phyloP scores from a whole-genome alignment of 2,329 filamentous ascomycete species.

The Hypoxylon sp. region DNA sequence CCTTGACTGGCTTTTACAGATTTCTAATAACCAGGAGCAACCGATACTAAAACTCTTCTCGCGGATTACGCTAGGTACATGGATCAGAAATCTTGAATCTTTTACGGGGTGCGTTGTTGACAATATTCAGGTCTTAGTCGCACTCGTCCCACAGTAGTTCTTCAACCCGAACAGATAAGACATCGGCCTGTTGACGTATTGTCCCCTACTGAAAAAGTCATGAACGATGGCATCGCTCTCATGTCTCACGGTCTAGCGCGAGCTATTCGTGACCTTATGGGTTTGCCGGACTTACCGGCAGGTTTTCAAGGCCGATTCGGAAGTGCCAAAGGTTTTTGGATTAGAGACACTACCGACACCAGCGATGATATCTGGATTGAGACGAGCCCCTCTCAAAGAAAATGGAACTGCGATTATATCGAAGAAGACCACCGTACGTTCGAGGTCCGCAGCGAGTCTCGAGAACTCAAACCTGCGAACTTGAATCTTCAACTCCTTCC shows the following conservation, averaged over 20 bases:
- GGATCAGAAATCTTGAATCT: not conserved
- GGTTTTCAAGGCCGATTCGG: slow-evolving; percentile 76
- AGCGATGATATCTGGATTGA: slow-evolving; percentile 69
- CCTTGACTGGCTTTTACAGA: slow-evolving; percentile 62
- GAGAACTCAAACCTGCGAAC: slow-evolving; percentile 58
- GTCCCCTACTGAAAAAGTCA: slow-evolving; percentile 55
- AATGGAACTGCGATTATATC: slow-evolving; percentile 65
- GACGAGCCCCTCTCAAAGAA: slow-evolving; percentile 71
- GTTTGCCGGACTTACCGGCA: slow-evolving; percentile 63
- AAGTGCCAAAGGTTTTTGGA: slow-evolving; percentile 80
- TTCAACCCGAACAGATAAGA: slow-evolving; percentile 58
- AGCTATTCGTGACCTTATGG: slow-evolving; percentile 60
- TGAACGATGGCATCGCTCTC: slow-evolving; percentile 73
- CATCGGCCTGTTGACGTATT: slow-evolving; percentile 50
- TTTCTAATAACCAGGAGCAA: slow-evolving; percentile 55
- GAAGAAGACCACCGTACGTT: slow-evolving; percentile 67
- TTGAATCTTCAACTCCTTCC: slow-evolving; percentile 76
- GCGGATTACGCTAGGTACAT: slow-evolving; percentile 62
- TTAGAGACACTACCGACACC: slow-evolving; percentile 62
- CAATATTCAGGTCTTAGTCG: slow-evolving; percentile 59
- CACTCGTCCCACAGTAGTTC: slow-evolving; percentile 56
- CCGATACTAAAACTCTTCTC: slow-evolving; percentile 66
- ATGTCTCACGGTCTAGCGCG: slow-evolving; percentile 70
- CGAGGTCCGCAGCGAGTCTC: slow-evolving; percentile 64
- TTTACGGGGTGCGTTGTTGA: slow-evolving; percentile 18